These are phyloP conservation scores for Physcomitrium patens DNA, from an alignment of 225 moss, liverwort and hornwort species.

Conservation along the genomic window DNA sequence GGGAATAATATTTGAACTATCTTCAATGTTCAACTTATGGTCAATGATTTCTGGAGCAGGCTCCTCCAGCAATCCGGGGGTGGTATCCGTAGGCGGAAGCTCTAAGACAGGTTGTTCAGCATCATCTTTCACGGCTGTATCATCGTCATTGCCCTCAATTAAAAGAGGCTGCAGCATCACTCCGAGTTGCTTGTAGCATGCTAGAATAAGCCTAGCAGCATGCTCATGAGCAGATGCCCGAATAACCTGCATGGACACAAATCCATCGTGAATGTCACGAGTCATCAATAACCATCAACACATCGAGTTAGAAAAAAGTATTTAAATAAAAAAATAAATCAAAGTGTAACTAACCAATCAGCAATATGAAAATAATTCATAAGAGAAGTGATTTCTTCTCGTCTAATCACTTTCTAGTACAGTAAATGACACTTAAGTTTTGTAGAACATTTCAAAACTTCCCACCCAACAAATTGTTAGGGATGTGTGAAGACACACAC, in stretches of 20 bases:
- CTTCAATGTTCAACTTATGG: constrained; percentile 31
- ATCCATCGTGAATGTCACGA: not conserved
- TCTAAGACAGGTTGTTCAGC: constrained; percentile 57
- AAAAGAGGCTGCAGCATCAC: constrained; percentile 77
- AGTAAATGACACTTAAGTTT: too few relatives aligned
- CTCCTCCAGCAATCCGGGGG: constrained; percentile 33
- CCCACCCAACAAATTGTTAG: too few relatives aligned
- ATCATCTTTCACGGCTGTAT: constrained; percentile 32
- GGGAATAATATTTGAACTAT: constrained; percentile 18
- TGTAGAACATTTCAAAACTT: too few relatives aligned
- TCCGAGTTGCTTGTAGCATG: constrained; percentile 88
- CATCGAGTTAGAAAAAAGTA: not conserved
- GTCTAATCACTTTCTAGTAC: too few relatives aligned
- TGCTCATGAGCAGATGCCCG: constrained; percentile 98
- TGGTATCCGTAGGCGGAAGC: constrained; percentile 56
- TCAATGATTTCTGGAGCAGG: constrained; percentile 32
- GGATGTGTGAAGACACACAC: not conserved
- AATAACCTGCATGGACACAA: constrained; percentile 58
- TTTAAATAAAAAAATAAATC: too few relatives aligned
- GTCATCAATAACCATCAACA: not conserved
- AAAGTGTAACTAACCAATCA: not conserved
- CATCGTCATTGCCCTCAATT: constrained; percentile 52
- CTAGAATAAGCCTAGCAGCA: constrained; percentile 87
- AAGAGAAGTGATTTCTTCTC: not conserved
- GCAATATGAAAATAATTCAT: not conserved